Evolutionary conservation across 352 stramenopile species (phyloP), one percentile per base, ranked within the genome.

Genomic region (Pseudoperonospora humuli): DNA sequence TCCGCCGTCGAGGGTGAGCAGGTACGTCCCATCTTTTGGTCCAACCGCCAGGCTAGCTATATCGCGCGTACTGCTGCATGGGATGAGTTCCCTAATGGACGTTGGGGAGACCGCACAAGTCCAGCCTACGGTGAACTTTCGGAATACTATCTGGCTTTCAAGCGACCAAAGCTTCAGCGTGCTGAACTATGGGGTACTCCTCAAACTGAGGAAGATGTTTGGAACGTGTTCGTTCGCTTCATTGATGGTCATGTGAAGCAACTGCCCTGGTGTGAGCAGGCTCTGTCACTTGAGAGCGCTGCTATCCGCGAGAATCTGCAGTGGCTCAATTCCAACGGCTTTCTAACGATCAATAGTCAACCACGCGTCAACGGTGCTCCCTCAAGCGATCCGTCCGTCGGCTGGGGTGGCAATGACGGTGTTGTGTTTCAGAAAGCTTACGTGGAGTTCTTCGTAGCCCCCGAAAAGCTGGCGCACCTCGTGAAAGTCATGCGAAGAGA

Each of bases 341-440:
- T 97, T 60, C 56, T 98, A 29, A 99, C 94, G 19, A 97, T 98
- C 50, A 99, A 99, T 58, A 95, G 80, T 41, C 86, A 95, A 61
- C 77, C 73, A 50, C 62, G 70, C 8, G 80, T 93, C 32, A 98
- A 98, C 74, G 95, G 86, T 17, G 84, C 68, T 49, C 65, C 75
- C 15, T 97, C 86, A 17, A 81, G 71, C 17, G 80, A 98, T 26
- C 64, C 75, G 29, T 71, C 66, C 23, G 96, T 98, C 60, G 96
- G 96, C 25, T 99, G 96, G 96, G 95, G 96, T 50, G 90, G 93
- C 11, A 67, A 83, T 36, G 81, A 94, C 39, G 96, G 96, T 17
- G 85, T 94, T 40, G 93, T 98, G 20, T 99, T 98, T 73, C 96
- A 99, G 74, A 98, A 98, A 75, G 95, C 93, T 5, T 99, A 99